Percentiles rank a stretch among this genome's conserved stretches.
Conservation (phyloP, 805 yeast species). For the Allodekkera sacchari region DNA sequence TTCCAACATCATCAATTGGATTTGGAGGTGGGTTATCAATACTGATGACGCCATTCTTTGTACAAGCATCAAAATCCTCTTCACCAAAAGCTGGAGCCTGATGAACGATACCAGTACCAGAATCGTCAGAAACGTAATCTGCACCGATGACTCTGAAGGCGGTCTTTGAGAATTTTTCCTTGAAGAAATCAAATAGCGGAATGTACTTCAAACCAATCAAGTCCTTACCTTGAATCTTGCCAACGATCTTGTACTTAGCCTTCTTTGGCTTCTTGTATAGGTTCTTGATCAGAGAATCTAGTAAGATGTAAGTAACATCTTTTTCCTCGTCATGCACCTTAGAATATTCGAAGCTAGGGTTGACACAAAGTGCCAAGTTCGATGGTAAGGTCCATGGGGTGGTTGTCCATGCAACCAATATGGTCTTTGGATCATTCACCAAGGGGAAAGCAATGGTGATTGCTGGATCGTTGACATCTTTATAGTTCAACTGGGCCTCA, state of each 20-base stretch:
- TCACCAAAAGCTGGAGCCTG: slow-evolving; percentile 99
- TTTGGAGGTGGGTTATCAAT: slow-evolving; percentile 74
- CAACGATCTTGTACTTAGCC: slow-evolving; percentile 80
- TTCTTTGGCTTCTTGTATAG: slow-evolving; percentile 91
- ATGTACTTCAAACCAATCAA: slow-evolving; percentile 71
- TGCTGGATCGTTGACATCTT: slow-evolving; percentile 95
- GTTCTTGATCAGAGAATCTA: slow-evolving; percentile 75
- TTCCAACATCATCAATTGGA: slow-evolving; percentile 92
- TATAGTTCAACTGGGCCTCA: slow-evolving; percentile 97
- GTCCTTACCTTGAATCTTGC: slow-evolving; percentile 69
- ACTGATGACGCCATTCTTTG: slow-evolving; percentile 63
- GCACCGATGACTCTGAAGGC: slow-evolving; percentile 81
- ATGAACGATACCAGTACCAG: slow-evolving; percentile 99
- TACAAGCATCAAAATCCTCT: slow-evolving; percentile 85
- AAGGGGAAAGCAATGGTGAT: slow-evolving; percentile 86
- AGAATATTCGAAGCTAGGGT: slow-evolving; percentile 84
- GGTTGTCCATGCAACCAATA: slow-evolving; percentile 96
- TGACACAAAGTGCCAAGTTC: slow-evolving; percentile 83
- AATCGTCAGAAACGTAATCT: slow-evolving; percentile 81
- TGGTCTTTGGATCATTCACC: slow-evolving; percentile 70
- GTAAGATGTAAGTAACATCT: slow-evolving; percentile 69
- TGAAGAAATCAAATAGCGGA: slow-evolving; percentile 79
- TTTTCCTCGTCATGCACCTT: slow-evolving; percentile 87
- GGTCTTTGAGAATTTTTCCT: slow-evolving; percentile 61
- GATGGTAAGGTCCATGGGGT: slow-evolving; percentile 99